Evolutionary conservation across 352 stramenopile genomes (phyloP), one percentile per base, ranked within the genome.

Genomic region (Globisporangium alternatum): DNA sequence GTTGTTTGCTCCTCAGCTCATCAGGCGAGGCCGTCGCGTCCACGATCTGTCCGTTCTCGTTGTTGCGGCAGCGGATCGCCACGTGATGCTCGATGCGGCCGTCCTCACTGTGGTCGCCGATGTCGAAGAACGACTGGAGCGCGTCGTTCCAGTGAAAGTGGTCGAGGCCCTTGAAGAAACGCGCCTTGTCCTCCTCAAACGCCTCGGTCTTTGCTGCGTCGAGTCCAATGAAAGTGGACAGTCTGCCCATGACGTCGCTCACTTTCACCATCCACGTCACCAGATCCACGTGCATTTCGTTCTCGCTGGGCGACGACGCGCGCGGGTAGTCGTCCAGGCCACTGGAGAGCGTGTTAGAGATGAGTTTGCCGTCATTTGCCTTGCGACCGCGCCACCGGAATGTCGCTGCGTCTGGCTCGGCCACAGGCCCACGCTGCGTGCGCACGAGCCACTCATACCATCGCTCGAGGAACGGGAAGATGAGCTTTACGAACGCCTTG

Each of bases 301-400:
- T 70, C 9, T 86, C 60, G 30, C 75, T 86, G 3, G 88, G 81
- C 49, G 71, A 67, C n/a, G 80, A 94, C 1, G 87, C 86, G 56
- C 86, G 77, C 2, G 95, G 95, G 65, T 97, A 98, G 72, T 98
- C 95, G 54, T 98, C 95, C 8, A 98, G 65, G 0, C 95, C 95
- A 0, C 31, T 35, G 10, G 90, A 98, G 1, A 98, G 69, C n/a
- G 90, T 98, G 69, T 97, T 96, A 4, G 92, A 69, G 56, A 97
- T 90, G 33, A 97, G 73, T 47, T 91, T 93, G 44, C 83, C 81
- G 65, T 93, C 80, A 39, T 89, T 74, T 0, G 66, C 25, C 30
- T 78, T 71, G 8, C 89, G 78, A 0, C 91, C 91, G n/a, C 87
- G 83, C 91, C 91, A 97, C 22, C 86, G 83, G 37, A 94, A 86